These are phyloP conservation scores for Debaryomycetaceae sp. DNA, from an alignment of 1,139 yeast genomes.

Conservation along the genomic window DNA sequence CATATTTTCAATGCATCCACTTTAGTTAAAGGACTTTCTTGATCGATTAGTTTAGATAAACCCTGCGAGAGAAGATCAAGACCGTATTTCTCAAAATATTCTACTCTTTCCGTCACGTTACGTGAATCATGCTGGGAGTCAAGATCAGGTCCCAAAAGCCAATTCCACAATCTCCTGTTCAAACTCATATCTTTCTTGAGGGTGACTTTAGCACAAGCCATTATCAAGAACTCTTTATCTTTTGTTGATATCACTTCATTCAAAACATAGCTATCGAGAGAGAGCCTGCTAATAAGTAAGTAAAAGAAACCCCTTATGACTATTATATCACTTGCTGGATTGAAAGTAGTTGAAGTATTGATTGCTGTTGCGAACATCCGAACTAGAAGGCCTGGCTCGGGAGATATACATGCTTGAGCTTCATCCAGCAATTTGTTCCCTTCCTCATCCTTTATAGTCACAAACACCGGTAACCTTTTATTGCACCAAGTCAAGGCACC, in stretches of 20 bases:
- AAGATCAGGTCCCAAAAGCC: slow-evolving; percentile 76
- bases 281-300: slow-evolving; percentile 62
- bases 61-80: slow-evolving; percentile 49
- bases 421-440: slow-evolving; percentile 39
- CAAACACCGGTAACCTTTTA: slow-evolving; percentile 57
- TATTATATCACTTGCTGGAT: slow-evolving; percentile 49
- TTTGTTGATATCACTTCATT: slow-evolving; percentile 41
- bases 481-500: slow-evolving; percentile 83
- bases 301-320: slow-evolving; percentile 92
- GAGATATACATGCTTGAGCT: slow-evolving; percentile 58
- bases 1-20: slow-evolving; percentile 60
- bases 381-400: slow-evolving; percentile 75
- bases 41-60: slow-evolving; percentile 44
- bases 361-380: slow-evolving; percentile 73
- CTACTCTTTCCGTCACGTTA: slow-evolving; percentile 26
- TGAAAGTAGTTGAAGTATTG: slow-evolving; percentile 41
- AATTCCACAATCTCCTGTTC: slow-evolving; percentile 87
- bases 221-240: slow-evolving; percentile 58
- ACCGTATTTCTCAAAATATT: slow-evolving; percentile 62
- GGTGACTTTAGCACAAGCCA: slow-evolving; percentile 65
- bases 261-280: slow-evolving; percentile 59
- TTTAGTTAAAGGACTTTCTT: slow-evolving; percentile 25
- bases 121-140: slow-evolving; percentile 8
- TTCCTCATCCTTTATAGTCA: slow-evolving; percentile 16
- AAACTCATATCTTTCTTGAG: slow-evolving; percentile 87